Evolutionary conservation across 1,284 basidiomycete species (phyloP), one percentile per base, ranked within the genome.

Genomic region (Fomes fomentarius): DNA sequence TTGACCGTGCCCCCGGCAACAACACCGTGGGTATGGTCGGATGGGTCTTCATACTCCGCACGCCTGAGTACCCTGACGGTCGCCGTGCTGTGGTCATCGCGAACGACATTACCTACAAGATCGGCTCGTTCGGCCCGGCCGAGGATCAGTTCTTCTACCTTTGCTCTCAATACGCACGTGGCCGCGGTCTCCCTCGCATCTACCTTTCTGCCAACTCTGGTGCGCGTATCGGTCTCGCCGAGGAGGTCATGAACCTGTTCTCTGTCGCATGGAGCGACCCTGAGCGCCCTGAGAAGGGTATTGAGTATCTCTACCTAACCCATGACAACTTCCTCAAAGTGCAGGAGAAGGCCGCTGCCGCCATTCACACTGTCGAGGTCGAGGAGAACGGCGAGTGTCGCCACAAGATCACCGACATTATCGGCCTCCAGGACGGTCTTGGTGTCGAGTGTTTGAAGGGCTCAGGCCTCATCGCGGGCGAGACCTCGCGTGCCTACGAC

Each of bases 171-270:
- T 94, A 97, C 66, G 96, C 96, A 43, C 92, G 96, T 48, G 77
- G 87, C 51, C 84, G 84, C 34, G 96, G 96, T 52, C 75, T 97
- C 28, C 96, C 96, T 50, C 91, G 96, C 43, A 90, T 99, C 64
- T 99, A 99, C 75, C 86, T 99, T 44, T 99, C 97, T 11, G 96
- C 96, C 64, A 99, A 99, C 80, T 98, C 96, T 39, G 96, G 96
- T 69, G 96, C 96, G 63, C 90, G 97, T 59, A 91, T 99, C 60
- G 97, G 97, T 56, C 77, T 99, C 48, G 97, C 95, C 7, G 96
- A 98, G 70, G 97, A 99, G 74, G 83, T 89, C 24, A 80, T 98
- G 67, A 81, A 84, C 62, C 78, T 98, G 54, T 98, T 99, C 79
- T 93, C 91, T 45, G 93, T 87, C 55, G 93, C 96, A 34, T 99